Evolutionary conservation across 1,284 basidiomycete species (phyloP), one percentile per base, ranked within the genome.

Genomic region (Moniliella sp.): DNA sequence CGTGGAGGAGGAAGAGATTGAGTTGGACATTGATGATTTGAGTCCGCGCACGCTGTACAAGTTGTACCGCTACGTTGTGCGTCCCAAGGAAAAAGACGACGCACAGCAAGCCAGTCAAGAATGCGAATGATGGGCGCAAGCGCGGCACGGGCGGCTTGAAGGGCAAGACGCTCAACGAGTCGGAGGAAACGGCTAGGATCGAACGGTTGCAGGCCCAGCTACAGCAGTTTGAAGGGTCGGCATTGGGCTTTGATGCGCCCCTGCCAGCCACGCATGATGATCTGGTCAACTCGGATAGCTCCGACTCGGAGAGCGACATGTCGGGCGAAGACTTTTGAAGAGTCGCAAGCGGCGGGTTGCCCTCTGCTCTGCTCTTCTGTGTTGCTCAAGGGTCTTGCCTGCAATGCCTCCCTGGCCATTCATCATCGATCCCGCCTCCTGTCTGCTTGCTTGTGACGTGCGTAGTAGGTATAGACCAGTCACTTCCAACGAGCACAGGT

Each of bases 21-120:
- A 59, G 43, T 45, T 59, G 10, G 56, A 59, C 35, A 59, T 59
- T 35, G 56, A 59, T 35, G 56, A 55, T 37, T 40, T 59, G 14
- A 47, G 45, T 12, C 48, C 56, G 1, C 34, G 39, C 25, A 59
- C 56, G 28, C 48, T 59, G 35, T 59, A 57, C 45, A 55, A 51
- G 42, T 43, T 59, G 36, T 57, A 59, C 46, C 48, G 47, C 33
- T 57, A 55, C 28, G 56, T 59, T 19, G 56, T 59, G 32, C 42
- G 50, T 18, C 56, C 56, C 7, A 23, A 23, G 21, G n/a, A 23
- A 23, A n/a, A 23, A 23, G 21, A 23, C 21, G 21, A 23, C 21
- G n/a, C 7, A 23, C n/a, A 23, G 21, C 21, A 23, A 23, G 7
- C 21, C 21, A 23, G 21, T n/a, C 7, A 23, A 23, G 21, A 23